Evolutionary conservation across 768 basidiomycete genomes (phyloP).

Genomic region (Rhodotorula paludigena): DNA sequence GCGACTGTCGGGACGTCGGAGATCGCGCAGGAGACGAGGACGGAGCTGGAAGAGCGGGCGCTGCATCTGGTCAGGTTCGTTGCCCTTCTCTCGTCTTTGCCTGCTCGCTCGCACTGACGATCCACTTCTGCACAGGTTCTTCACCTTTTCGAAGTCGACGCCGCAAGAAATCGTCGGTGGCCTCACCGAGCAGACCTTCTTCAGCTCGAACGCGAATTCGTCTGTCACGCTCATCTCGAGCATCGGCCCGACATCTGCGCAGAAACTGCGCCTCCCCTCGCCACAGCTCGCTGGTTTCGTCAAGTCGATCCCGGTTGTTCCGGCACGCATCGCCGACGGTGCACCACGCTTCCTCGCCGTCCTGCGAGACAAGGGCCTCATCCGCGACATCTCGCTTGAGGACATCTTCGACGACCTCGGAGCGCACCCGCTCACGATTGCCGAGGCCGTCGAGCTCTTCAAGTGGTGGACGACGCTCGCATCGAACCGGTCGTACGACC

Average conservation of each 20-base stretch:
- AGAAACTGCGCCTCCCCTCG: slow-evolving; percentile 69
- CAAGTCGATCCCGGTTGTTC: slow-evolving; percentile 68
- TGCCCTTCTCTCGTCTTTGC: not conserved
- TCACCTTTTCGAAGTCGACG: slow-evolving; percentile 81
- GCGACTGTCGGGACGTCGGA: not conserved
- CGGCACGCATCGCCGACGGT: slow-evolving; percentile 57
- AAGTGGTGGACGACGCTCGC: slow-evolving; percentile 72
- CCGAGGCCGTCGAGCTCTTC: slow-evolving; percentile 74
- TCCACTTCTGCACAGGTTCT: slow-evolving; percentile 54
- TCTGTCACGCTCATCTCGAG: slow-evolving; percentile 70
- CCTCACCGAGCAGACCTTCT: slow-evolving; percentile 72
- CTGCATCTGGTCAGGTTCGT: slow-evolving; percentile 63
- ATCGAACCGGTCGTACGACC: slow-evolving; percentile 47
- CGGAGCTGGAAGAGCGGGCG: slow-evolving; percentile 58
- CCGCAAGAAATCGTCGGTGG: slow-evolving; percentile 73
- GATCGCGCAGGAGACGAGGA: not conserved
- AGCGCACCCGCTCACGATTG: slow-evolving; percentile 61
- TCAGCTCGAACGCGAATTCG: slow-evolving; percentile 55
- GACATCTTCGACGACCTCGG: slow-evolving; percentile 78
- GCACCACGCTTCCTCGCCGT: slow-evolving; percentile 60
- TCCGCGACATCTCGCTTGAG: slow-evolving; percentile 68
- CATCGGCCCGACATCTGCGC: slow-evolving; percentile 62
- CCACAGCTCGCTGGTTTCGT: slow-evolving; percentile 67
- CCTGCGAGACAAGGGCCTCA: slow-evolving; percentile 60
- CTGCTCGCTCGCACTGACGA: not conserved